Evolutionary conservation across 257 asterid genomes (phyloP).

Genomic region (Plantago major): DNA sequence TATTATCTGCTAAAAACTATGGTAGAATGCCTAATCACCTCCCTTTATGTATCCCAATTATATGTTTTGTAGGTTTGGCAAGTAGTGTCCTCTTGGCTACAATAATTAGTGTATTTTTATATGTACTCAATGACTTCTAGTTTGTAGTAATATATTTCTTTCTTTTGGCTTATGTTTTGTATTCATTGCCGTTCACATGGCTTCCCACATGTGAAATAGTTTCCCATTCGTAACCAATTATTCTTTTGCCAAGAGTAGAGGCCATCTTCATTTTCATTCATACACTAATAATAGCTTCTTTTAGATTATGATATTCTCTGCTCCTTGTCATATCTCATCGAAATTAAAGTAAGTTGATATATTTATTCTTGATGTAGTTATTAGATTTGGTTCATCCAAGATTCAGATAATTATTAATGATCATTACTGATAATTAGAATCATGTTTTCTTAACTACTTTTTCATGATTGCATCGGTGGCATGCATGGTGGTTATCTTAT

Average conservation of each 20-base stretch:
- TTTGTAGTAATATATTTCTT: not conserved
- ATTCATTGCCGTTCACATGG: conserved; percentile 61
- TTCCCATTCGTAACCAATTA: conserved; percentile 8
- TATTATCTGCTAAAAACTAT: no score
- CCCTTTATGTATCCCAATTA: no score
- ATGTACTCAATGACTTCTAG: no score
- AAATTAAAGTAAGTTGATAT: not conserved
- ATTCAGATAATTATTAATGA: not conserved
- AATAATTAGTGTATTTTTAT: no score
- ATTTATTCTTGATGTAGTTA: not conserved
- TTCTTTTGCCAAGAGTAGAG: conserved; percentile 14
- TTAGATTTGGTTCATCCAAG: conserved; percentile 12
- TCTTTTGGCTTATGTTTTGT: conserved; percentile 24
- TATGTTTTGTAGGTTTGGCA: no score
- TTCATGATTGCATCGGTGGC: not conserved
- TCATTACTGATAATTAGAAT: no score
- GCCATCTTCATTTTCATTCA: conserved; percentile 14
- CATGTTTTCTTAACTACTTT: not conserved
- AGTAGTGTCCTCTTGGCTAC: no score
- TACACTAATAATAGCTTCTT: not conserved
- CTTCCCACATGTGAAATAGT: conserved; percentile 35
- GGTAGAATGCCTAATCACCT: no score
- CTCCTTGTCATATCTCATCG: not conserved
- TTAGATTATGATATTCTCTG: conserved; percentile 3
- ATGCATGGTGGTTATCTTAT: no score